These are phyloP conservation scores for Boletus semigastroideus DNA, from an alignment of 1,284 basidiomycete species.

Conservation along the genomic window DNA sequence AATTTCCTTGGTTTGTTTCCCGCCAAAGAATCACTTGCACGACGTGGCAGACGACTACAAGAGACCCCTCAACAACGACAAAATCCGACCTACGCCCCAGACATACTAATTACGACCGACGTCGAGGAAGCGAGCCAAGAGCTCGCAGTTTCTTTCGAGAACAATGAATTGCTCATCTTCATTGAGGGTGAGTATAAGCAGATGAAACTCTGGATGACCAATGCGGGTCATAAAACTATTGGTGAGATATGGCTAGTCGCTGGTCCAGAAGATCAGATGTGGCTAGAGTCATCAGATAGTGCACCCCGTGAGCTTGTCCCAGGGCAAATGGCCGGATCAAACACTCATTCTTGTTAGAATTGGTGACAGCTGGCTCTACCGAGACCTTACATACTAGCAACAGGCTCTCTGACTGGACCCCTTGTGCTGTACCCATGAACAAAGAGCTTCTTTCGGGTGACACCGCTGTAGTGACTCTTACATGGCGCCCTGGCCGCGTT, in stretches of 20 bases:
- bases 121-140: slow-evolving; percentile 62
- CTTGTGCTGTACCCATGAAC: slow-evolving; percentile 46
- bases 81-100: slow-evolving; percentile 62
- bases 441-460: slow-evolving; percentile 37
- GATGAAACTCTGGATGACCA: slow-evolving; percentile 58
- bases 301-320: slow-evolving; percentile 18
- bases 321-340: slow-evolving; percentile 8
- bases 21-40: slow-evolving; percentile 56
- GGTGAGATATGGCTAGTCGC: slow-evolving; percentile 68
- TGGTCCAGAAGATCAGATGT: slow-evolving; percentile 61
- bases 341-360: slow-evolving; percentile 32
- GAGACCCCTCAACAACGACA: slow-evolving; percentile 68
- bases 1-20: slow-evolving; percentile 69
- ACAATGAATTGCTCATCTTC: slow-evolving; percentile 50
- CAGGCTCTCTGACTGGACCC: slow-evolving; percentile 48
- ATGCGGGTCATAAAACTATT: slow-evolving; percentile 56
- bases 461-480: slow-evolving; percentile 50
- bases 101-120: slow-evolving; percentile 53
- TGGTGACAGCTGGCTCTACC: slow-evolving; percentile 4
- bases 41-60: slow-evolving; percentile 66
- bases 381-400: slow-evolving; percentile 46
- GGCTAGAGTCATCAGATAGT: slow-evolving; percentile 35
- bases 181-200: slow-evolving; percentile 61
- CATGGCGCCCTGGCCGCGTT: slow-evolving; percentile 49
- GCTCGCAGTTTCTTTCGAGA: slow-evolving; percentile 54